Evolutionary conservation across 805 yeast genomes (phyloP).

Genomic region (Candida odintsovae): DNA sequence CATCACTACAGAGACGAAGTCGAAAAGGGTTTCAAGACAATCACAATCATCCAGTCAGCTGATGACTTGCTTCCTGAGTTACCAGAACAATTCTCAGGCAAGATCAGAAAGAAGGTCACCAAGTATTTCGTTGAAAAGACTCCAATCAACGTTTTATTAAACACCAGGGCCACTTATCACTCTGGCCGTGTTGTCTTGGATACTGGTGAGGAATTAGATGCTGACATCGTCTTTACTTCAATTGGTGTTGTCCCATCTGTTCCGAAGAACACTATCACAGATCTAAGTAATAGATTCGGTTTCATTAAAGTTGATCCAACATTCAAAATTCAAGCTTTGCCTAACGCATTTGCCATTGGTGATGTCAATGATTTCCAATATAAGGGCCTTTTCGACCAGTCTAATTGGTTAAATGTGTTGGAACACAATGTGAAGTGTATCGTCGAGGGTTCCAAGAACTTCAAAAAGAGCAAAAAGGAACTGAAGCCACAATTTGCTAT

Average conservation of each 20-base stretch:
- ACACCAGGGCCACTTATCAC: slow-evolving; percentile 2
- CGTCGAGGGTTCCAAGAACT: neutral
- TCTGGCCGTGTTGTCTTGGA: neutral
- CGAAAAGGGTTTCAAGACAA: slow-evolving; percentile 14
- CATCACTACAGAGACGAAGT: slow-evolving; percentile 12
- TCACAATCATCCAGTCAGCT: slow-evolving; percentile 21
- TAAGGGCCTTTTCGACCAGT: slow-evolving; percentile 17
- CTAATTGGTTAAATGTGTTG: slow-evolving; percentile 10
- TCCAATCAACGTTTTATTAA: slow-evolving; percentile 8
- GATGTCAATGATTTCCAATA: slow-evolving; percentile 23
- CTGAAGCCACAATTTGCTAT: slow-evolving; percentile 2
- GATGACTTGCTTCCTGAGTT: slow-evolving; percentile 8
- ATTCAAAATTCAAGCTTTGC: slow-evolving; percentile 16
- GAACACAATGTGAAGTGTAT: slow-evolving; percentile 13
- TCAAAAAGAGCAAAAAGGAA: neutral
- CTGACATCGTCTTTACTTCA: slow-evolving; percentile 8
- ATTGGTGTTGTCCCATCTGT: slow-evolving; percentile 20
- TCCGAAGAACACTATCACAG: slow-evolving; percentile 14
- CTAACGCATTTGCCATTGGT: slow-evolving; percentile 28
- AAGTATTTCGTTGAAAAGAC: slow-evolving; percentile 1
- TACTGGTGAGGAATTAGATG: neutral
- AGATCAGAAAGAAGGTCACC: slow-evolving; percentile 9
- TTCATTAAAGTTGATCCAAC: slow-evolving; percentile 18
- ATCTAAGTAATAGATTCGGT: slow-evolving; percentile 12
- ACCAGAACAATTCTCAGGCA: slow-evolving; percentile 10